Percentiles rank a stretch among this genome's conserved stretches.
Conservation (phyloP, 495 filamentous ascomycete species). For the Letharia columbiana region DNA sequence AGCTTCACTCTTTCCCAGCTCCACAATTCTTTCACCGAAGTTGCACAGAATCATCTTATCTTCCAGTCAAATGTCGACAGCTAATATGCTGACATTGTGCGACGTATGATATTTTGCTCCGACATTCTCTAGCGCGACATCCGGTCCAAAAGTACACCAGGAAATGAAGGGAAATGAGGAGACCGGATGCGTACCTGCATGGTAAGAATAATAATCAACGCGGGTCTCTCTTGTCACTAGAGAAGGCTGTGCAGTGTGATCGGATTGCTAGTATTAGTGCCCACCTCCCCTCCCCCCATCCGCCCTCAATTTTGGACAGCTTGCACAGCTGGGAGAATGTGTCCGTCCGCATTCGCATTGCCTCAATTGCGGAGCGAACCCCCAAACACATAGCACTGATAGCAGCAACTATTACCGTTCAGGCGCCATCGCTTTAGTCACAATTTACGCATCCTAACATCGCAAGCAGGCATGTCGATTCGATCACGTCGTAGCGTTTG, state of each 20-base stretch:
- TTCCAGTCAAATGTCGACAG: not conserved
- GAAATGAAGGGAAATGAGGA: too few species aligned
- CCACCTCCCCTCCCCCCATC: not conserved
- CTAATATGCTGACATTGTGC: not conserved
- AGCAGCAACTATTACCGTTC: not conserved
- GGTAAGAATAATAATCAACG: too few species aligned
- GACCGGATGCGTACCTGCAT: too few species aligned
- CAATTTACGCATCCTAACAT: not conserved
- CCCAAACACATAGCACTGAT: not conserved
- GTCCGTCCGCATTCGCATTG: not conserved
- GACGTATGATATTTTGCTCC: not conserved
- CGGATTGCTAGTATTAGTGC: not conserved
- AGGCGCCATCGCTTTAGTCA: not conserved
- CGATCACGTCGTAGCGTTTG: not conserved
- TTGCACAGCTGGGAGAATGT: not conserved
- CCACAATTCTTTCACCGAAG: not conserved
- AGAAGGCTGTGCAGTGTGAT: not conserved
- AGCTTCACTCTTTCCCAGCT: not conserved
- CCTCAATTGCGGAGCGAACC: not conserved
- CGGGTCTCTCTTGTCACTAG: not conserved
- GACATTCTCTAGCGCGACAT: not conserved
- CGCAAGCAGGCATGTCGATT: slow-evolving; percentile 2
- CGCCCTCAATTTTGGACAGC: not conserved
- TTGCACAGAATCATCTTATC: not conserved
- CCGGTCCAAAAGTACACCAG: too few species aligned